These are phyloP conservation scores for Ceratobasidium sp. DNA, from an alignment of 1,284 basidiomycete genomes.

Conservation along the genomic window DNA sequence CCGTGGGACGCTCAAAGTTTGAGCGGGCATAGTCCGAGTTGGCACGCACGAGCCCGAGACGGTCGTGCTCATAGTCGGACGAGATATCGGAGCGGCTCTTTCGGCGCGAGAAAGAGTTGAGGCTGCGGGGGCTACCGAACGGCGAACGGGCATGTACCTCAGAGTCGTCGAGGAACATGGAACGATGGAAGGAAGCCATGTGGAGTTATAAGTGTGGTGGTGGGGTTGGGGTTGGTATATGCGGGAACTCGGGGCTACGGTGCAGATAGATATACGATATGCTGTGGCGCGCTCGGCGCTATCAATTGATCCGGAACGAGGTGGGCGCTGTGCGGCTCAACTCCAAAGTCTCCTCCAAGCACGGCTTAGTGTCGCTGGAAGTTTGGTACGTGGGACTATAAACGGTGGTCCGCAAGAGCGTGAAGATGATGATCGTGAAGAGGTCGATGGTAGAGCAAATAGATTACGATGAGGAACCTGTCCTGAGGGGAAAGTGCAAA, in stretches of 20 bases:
- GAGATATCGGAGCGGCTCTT: slow-evolving; percentile 40
- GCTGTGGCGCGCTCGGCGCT: slow-evolving; percentile 34
- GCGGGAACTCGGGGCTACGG: neutral
- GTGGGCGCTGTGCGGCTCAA: slow-evolving; percentile 7
- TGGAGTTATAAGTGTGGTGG: neutral
- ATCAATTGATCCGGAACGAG: slow-evolving; percentile 31
- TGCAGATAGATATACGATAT: slow-evolving; percentile 21
- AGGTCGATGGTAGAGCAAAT: slow-evolving; percentile 18
- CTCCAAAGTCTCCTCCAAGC: slow-evolving; percentile 29
- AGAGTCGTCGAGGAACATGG: slow-evolving; percentile 41
- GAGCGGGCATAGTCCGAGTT: slow-evolving; percentile 31
- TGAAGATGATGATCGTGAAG: neutral
- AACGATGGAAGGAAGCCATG: slow-evolving; percentile 35
- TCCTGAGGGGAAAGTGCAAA: slow-evolving; percentile 35
- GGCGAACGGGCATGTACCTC: slow-evolving; percentile 27
- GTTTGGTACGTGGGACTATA: slow-evolving; percentile 26
- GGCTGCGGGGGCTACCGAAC: slow-evolving; percentile 6
- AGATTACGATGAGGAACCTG: slow-evolving; percentile 39
- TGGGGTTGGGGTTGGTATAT: neutral
- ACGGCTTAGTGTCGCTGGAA: slow-evolving; percentile 24
- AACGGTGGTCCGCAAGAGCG: slow-evolving; percentile 24
- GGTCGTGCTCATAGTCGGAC: slow-evolving; percentile 39
- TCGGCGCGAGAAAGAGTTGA: slow-evolving; percentile 25
- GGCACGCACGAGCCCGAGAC: slow-evolving; percentile 33
- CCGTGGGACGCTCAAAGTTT: slow-evolving; percentile 22